Percentiles rank a stretch among this genome's conserved stretches.
phyloP scores from a whole-genome alignment of 805 yeast genomes.

The Candida chilensis region DNA sequence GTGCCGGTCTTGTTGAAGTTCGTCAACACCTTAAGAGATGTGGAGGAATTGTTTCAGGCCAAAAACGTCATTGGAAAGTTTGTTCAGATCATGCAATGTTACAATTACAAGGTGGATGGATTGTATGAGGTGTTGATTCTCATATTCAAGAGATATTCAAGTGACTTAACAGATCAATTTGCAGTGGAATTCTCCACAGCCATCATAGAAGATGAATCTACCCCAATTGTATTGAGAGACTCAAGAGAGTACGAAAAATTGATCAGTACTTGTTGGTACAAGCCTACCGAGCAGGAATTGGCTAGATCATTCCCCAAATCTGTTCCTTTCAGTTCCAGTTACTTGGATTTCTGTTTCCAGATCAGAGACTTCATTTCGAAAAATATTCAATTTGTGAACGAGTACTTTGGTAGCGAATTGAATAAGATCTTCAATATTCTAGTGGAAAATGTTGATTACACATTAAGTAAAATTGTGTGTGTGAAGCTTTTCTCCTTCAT shows the following conservation, averaged over 20 bases:
- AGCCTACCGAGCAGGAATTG: slow-evolving; percentile 37
- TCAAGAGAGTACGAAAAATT: slow-evolving; percentile 52
- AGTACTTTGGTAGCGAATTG: slow-evolving; percentile 55
- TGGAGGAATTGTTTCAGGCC: slow-evolving; percentile 39
- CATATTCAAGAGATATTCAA: slow-evolving; percentile 54
- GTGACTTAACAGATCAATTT: slow-evolving; percentile 44
- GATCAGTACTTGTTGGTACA: slow-evolving; percentile 62
- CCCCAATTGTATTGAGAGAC: slow-evolving; percentile 71
- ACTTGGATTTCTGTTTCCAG: slow-evolving; percentile 79
- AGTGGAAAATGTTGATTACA: slow-evolving; percentile 53
- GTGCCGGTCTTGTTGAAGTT: slow-evolving; percentile 47
- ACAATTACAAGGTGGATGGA: slow-evolving; percentile 47
- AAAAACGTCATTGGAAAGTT: slow-evolving; percentile 63
- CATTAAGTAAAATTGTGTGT: slow-evolving; percentile 62
- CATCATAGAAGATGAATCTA: slow-evolving; percentile 74
- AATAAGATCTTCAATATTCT: slow-evolving; percentile 52
- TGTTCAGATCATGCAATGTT: slow-evolving; percentile 68
- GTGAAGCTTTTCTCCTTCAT: slow-evolving; percentile 51
- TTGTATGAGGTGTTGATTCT: slow-evolving; percentile 54
- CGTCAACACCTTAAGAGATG: slow-evolving; percentile 26
- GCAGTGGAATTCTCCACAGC: slow-evolving; percentile 49
- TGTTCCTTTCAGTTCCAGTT: slow-evolving; percentile 82
- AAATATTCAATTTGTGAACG: slow-evolving; percentile 55
- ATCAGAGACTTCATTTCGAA: slow-evolving; percentile 56
- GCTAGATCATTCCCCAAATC: slow-evolving; percentile 43